These are phyloP conservation scores for Rutstroemia sydowiana DNA, from an alignment of 2,329 filamentous ascomycete genomes.

Conservation along the genomic window DNA sequence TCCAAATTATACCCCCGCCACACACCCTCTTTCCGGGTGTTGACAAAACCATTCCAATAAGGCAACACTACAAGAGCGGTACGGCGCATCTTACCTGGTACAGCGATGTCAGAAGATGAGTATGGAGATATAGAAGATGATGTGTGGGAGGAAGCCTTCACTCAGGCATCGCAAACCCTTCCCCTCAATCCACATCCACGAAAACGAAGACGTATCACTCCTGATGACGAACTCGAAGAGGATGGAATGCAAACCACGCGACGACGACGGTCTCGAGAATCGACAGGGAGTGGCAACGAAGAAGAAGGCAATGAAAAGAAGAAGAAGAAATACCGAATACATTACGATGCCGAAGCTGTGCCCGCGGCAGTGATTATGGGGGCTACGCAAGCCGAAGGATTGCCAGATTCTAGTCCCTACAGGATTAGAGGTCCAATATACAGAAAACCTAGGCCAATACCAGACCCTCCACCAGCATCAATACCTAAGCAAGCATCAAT, in stretches of 20 bases:
- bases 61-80: too few relatives aligned
- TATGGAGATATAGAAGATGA: slow-evolving; percentile 11
- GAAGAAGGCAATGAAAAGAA: slow-evolving; percentile 21
- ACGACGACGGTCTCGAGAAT: slow-evolving; percentile 14
- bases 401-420: slow-evolving; percentile 39
- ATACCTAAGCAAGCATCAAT: slow-evolving; percentile 8
- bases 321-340: slow-evolving; percentile 28
- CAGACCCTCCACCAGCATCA: slow-evolving; percentile 15
- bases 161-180: slow-evolving; percentile 10
- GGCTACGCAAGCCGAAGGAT: slow-evolving; percentile 27
- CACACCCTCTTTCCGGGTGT: not conserved
- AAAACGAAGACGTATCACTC: slow-evolving; percentile 9
- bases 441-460: slow-evolving; percentile 35
- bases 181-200: not conserved
- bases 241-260: too few relatives aligned
- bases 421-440: slow-evolving; percentile 43
- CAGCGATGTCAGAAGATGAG: slow-evolving; percentile 8
- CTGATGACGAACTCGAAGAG: not conserved
- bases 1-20: not conserved
- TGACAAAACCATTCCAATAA: too few relatives aligned
- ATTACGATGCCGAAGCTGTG: slow-evolving; percentile 21
- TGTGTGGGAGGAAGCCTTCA: slow-evolving; percentile 7
- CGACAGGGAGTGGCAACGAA: slow-evolving; percentile 12
- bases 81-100: not conserved
- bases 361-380: slow-evolving; percentile 23